Conservation (phyloP, 371 early-diverging fungal genomes). For the Mucor saturninus region DNA sequence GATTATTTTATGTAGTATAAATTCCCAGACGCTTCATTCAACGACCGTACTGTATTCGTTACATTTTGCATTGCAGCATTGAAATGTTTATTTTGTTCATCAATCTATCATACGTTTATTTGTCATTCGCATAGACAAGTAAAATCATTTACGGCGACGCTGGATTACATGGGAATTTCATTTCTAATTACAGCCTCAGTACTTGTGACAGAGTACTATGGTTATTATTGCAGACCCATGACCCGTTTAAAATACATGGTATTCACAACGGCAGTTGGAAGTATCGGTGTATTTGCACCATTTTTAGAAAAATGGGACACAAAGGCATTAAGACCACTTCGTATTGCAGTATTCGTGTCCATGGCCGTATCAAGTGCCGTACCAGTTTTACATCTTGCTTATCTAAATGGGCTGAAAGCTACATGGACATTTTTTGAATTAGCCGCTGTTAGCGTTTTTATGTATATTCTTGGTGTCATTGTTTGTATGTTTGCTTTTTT, state of each 20-base stretch:
- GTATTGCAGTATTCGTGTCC: constrained; percentile 59
- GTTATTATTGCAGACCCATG: constrained; percentile 63
- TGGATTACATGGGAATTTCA: constrained; percentile 76
- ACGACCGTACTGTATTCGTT: constrained; percentile 58
- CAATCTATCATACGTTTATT: constrained; percentile 72
- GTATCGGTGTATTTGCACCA: constrained; percentile 53
- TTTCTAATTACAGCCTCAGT: constrained; percentile 70
- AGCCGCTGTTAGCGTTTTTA: constrained; percentile 49
- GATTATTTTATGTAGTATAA: constrained; percentile 34
- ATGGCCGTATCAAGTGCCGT: constrained; percentile 59
- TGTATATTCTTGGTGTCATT: constrained; percentile 56
- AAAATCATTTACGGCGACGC: constrained; percentile 65
- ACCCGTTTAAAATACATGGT: constrained; percentile 55
- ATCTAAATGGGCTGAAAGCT: constrained; percentile 42
- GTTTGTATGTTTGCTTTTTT: constrained; percentile 28
- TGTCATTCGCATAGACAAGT: constrained; percentile 64
- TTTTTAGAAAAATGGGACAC: constrained; percentile 57
- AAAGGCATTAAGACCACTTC: constrained; percentile 41
- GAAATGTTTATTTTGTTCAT: constrained; percentile 72
- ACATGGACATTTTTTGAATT: constrained; percentile 52
- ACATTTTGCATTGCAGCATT: constrained; percentile 67
- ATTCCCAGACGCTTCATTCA: constrained; percentile 54
- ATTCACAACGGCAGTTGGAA: constrained; percentile 53
- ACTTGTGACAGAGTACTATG: constrained; percentile 65
- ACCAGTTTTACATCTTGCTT: constrained; percentile 52